Evolutionary conservation across 768 basidiomycete genomes (phyloP).

Genomic region (Trametes villosa): DNA sequence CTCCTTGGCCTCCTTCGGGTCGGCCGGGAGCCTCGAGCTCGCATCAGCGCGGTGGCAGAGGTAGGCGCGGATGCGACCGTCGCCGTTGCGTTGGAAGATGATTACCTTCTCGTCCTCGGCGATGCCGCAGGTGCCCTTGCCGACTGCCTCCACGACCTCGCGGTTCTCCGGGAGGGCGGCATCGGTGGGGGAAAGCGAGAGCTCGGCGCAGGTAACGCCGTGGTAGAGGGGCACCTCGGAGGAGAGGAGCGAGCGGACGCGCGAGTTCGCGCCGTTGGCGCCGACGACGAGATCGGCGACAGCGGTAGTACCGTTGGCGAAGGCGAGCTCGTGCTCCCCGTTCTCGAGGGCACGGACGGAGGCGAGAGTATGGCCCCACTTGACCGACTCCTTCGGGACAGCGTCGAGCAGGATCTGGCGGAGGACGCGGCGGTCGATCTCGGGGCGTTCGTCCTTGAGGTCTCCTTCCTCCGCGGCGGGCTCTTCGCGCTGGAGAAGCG

Average conservation of each 20-base stretch:
- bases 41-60: conserved; percentile 14
- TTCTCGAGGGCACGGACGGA: conserved; percentile 31
- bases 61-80: conserved; percentile 24
- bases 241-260: conserved; percentile 40
- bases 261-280: conserved; percentile 49
- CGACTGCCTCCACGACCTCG: conserved; percentile 26
- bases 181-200: conserved; percentile 28
- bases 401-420: conserved; percentile 12
- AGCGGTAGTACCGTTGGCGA: not conserved
- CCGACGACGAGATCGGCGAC: conserved; percentile 28
- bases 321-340: conserved; percentile 26
- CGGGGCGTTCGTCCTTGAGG: conserved; percentile 1
- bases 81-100: conserved; percentile 38
- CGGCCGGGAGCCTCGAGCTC: conserved; percentile 10
- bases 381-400: conserved; percentile 39
- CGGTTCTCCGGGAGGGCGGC: not conserved
- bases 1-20: too few relatives aligned
- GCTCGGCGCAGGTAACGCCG: conserved; percentile 30
- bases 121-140: conserved; percentile 33
- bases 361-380: conserved; percentile 45
- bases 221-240: conserved; percentile 38
- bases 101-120: conserved; percentile 32
- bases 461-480: not conserved
- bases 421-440: conserved; percentile 6
- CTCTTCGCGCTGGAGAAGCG: not conserved